These are phyloP conservation scores for Neonectria faginata DNA, from an alignment of 2,329 filamentous ascomycete species.

Conservation along the genomic window DNA sequence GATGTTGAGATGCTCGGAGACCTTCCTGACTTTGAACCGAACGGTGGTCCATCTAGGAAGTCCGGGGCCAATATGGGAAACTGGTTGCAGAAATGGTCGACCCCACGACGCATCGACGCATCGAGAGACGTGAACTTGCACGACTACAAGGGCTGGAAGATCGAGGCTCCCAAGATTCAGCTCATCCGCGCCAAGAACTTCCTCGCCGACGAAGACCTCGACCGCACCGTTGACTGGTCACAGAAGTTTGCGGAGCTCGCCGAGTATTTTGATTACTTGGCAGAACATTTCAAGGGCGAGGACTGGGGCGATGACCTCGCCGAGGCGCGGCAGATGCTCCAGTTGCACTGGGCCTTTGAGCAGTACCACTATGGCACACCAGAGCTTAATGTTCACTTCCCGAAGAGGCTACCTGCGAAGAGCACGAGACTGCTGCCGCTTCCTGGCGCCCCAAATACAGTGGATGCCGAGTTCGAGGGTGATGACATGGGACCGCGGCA, in stretches of 20 bases:
- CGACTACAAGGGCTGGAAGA: conserved; percentile 51
- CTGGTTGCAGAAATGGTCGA: conserved; percentile 17
- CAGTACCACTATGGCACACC: conserved; percentile 49
- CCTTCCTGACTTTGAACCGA: neutral
- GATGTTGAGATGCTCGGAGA: neutral
- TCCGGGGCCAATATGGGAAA: conserved; percentile 2
- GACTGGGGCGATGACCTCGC: conserved; percentile 48
- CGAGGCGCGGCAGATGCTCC: conserved; percentile 50
- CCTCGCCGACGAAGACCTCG: conserved; percentile 61
- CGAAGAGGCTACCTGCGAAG: conserved; percentile 28
- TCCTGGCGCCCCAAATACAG: conserved; percentile 20
- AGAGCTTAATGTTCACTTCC: conserved; percentile 45
- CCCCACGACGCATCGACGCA: neutral
- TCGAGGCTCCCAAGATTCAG: conserved; percentile 50
- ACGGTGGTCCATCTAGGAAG: no score
- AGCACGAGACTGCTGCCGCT: conserved; percentile 47
- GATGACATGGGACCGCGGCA: conserved; percentile 31
- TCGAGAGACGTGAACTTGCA: conserved; percentile 25
- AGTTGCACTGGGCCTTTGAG: conserved; percentile 51
- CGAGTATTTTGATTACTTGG: conserved; percentile 55
- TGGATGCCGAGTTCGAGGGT: conserved; percentile 4
- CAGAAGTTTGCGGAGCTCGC: conserved; percentile 51
- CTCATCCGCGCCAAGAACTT: conserved; percentile 55
- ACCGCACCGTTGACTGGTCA: conserved; percentile 56
- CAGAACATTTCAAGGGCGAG: conserved; percentile 36